Conservation (phyloP, 805 yeast genomes). For the Babjeviella inositovora region DNA sequence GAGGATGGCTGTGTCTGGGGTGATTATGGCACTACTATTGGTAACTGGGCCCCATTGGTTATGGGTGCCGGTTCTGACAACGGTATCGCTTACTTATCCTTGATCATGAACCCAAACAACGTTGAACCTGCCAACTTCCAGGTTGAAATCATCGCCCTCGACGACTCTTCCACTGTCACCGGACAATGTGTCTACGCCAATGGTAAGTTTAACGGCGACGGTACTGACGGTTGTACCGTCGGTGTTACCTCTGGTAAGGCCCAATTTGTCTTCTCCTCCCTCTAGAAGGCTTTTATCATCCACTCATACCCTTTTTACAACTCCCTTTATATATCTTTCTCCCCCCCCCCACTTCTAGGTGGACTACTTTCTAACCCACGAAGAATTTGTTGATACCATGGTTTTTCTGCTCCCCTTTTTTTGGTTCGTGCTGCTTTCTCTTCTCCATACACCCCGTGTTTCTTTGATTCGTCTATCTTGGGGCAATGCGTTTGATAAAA, state of each 20-base stretch:
- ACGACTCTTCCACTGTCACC: conserved; percentile 16
- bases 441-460: no score
- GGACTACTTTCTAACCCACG: no score
- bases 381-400: no score
- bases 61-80: conserved; percentile 59
- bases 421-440: no score
- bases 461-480: no score
- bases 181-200: conserved; percentile 25
- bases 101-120: conserved; percentile 73
- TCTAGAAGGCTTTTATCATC: no score
- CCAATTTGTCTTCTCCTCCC: conserved; percentile 42
- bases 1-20: conserved; percentile 69
- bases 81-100: conserved; percentile 49
- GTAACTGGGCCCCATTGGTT: conserved; percentile 72
- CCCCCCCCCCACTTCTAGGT: no score
- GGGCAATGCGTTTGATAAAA: no score
- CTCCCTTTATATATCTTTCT: no score
- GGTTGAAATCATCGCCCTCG: conserved; percentile 23
- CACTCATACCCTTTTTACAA: no score
- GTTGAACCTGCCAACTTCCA: conserved; percentile 19
- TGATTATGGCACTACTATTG: conserved; percentile 34
- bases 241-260: conserved; percentile 45
- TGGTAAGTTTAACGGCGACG: conserved; percentile 32
- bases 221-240: conserved; percentile 71
- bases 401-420: no score